These are phyloP conservation scores for Excoecaria agallocha DNA, from an alignment of 345 rosid genomes.

Conservation along the genomic window DNA sequence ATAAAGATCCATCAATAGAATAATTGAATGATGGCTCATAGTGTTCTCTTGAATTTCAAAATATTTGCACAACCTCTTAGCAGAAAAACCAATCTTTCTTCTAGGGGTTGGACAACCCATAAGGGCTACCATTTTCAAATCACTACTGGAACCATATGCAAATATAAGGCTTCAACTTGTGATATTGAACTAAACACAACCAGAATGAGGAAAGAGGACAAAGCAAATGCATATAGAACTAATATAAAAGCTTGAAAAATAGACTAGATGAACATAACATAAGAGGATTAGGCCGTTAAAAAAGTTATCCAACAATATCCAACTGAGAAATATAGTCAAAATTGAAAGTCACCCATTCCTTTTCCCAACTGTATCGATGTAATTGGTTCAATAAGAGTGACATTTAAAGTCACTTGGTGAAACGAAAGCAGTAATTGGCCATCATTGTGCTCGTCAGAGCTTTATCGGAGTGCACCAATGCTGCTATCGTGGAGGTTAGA, in stretches of 20 bases:
- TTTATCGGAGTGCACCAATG: too few relatives aligned
- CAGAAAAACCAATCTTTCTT: slow-evolving; percentile 49
- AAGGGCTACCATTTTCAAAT: slow-evolving; percentile 57
- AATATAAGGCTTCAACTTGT: slow-evolving; percentile 15
- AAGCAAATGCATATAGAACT: too few relatives aligned
- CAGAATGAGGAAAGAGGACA: too few relatives aligned
- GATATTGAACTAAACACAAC: background rate
- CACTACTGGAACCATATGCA: slow-evolving; percentile 76
- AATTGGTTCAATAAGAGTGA: background rate
- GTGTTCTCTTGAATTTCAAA: slow-evolving; percentile 61
- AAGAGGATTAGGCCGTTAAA: background rate
- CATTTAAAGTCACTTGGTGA: background rate
- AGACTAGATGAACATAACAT: background rate
- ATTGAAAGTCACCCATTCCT: background rate
- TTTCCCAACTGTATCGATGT: background rate
- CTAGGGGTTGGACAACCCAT: slow-evolving; percentile 72
- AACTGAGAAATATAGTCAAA: background rate
- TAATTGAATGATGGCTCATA: slow-evolving; percentile 39
- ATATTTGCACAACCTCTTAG: slow-evolving; percentile 65
- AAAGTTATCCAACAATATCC: too few relatives aligned
- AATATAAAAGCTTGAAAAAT: background rate
- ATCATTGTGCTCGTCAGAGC: too few relatives aligned
- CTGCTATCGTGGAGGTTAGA: too few relatives aligned
- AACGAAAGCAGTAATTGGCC: too few relatives aligned
- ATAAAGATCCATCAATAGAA: background rate